Conservation (phyloP, 805 yeast genomes). For the Wickerhamomyces mucosus region DNA sequence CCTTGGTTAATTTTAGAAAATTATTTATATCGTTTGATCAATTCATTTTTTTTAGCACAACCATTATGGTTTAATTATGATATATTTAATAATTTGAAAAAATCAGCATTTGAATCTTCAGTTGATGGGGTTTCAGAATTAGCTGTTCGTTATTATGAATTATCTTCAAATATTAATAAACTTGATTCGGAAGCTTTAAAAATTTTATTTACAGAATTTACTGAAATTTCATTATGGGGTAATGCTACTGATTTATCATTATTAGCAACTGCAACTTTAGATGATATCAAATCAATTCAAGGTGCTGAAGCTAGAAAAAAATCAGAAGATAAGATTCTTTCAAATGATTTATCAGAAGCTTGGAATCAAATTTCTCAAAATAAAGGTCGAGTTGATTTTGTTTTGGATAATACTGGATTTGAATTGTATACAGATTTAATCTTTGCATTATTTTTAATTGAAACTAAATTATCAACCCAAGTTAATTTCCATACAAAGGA, state of each 20-base stretch:
- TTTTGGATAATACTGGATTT: slow-evolving; percentile 90
- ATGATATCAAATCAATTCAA: slow-evolving; percentile 85
- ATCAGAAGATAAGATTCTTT: slow-evolving; percentile 69
- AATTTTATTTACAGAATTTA: slow-evolving; percentile 68
- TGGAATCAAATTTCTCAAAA: slow-evolving; percentile 40
- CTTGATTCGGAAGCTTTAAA: slow-evolving; percentile 34
- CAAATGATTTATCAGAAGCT: slow-evolving; percentile 62
- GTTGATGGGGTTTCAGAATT: slow-evolving; percentile 72
- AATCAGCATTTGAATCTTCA: slow-evolving; percentile 66
- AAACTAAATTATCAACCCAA: slow-evolving; percentile 50
- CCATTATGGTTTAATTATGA: slow-evolving; percentile 48
- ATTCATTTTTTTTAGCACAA: slow-evolving; percentile 31
- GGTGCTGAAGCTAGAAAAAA: slow-evolving; percentile 80
- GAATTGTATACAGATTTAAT: slow-evolving; percentile 85
- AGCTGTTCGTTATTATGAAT: slow-evolving; percentile 49
- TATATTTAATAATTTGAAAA: slow-evolving; percentile 61
- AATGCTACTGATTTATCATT: slow-evolving; percentile 93
- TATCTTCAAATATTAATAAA: slow-evolving; percentile 21
- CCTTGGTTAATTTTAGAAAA: slow-evolving; percentile 92
- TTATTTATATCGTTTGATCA: slow-evolving; percentile 63
- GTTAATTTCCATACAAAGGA: slow-evolving; percentile 81
- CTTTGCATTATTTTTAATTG: slow-evolving; percentile 56
- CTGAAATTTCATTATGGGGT: slow-evolving; percentile 93
- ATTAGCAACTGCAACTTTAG: slow-evolving; percentile 78
- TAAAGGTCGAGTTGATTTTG: slow-evolving; percentile 48